Evolutionary conservation across 1,284 basidiomycete species (phyloP), one percentile per base, ranked within the genome.

Genomic region (Rhodotorula sp.): DNA sequence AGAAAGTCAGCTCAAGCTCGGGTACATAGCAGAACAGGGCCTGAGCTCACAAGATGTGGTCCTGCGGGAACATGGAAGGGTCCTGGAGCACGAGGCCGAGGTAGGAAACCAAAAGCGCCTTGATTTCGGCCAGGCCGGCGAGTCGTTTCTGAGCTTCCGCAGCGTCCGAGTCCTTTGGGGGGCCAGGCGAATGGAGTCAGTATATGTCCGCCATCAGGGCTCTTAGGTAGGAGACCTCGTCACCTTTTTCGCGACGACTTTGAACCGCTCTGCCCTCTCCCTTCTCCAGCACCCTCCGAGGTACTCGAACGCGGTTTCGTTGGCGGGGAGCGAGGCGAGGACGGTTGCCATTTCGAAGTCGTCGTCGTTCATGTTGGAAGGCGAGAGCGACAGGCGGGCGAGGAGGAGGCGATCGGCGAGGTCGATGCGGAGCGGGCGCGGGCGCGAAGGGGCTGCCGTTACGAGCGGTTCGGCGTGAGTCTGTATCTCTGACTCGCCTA

Each of bases 261-360:
- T 87, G 8, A 85, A 46, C 54, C 77, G 62, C 69, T 80, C 85
- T 3, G 81, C 76, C 72, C 91, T 89, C 58, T 91, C 79, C 31
- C 93, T 86, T 81, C 91, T 93, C 96, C 96, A 99, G 78, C 91
- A 91, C 29, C 90, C 90, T 1, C 93, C 86, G 31, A 99, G 86
- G 80, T 95, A 99, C 79, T 97, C 93, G 76, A 95, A 95, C 0
- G 89, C 86, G 0, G 94, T 95, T 81, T 94, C 88, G 64, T 89
- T 83, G 20, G 87, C 79, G 5, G 92, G 92, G 34, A 97, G 83
- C 34, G 90, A 90, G 3, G 90, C 90, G 12, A 96, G 82, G 7
- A 94, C 88, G 0, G 89, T 86, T 23, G 91, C 82, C 77, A 87
- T 90, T 62, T 95, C 91, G n/a, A 29, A 29, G 6, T 90, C 82